Evolutionary conservation across 2,329 filamentous ascomycete species (phyloP), one percentile per base, ranked within the genome.

Genomic region (Fonsecaea monophora): DNA sequence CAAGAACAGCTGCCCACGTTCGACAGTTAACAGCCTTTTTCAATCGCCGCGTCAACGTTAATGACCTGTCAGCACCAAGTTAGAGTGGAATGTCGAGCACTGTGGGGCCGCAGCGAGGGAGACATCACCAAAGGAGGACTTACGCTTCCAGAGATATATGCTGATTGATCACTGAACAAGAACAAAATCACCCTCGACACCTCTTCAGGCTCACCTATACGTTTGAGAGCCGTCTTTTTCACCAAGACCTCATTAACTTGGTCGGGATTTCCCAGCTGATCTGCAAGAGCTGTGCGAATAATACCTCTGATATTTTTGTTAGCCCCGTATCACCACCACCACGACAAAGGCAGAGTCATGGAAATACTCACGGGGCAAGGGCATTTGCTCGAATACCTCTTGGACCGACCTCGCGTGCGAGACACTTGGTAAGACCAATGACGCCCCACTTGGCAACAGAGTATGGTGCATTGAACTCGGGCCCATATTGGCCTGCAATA

Each of bases 371-470:
- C 58, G 57, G 57, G 9, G 57, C 57, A 15, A 60, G 21, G 12
- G 60, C 60, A 58, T 79, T 80, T 9, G 79, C 75, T 42, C 78
- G 71, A 35, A 80, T 78, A 4, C 73, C 73, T 6, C 70, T 66
- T 13, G 68, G 60, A 0, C 74, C 77, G 10, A 70, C 73, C 62
- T 78, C 77, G 21, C 70, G 74, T 4, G 77, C 74, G 1, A 75
- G 76, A 62, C 73, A 68, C 55, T 81, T 82, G 12, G 80, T 82
- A 60, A 83, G 74, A 2, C 79, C 81, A 7, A 82, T 73, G 5
- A 83, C 67, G 1, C 74, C 81, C 68, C 78, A 81, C 67, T 83
- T 83, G 5, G 77, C 74, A 1, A 76, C 74, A 6, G 76, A 78
- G 65, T 82, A 82, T 2, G 81, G 78, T 0, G 78, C 77, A 70